A percentile compares a stretch with the other conserved stretches of the same genome.
Conservation (phyloP, 441 rosid genomes). For the Cnidoscolus chayamansa region DNA sequence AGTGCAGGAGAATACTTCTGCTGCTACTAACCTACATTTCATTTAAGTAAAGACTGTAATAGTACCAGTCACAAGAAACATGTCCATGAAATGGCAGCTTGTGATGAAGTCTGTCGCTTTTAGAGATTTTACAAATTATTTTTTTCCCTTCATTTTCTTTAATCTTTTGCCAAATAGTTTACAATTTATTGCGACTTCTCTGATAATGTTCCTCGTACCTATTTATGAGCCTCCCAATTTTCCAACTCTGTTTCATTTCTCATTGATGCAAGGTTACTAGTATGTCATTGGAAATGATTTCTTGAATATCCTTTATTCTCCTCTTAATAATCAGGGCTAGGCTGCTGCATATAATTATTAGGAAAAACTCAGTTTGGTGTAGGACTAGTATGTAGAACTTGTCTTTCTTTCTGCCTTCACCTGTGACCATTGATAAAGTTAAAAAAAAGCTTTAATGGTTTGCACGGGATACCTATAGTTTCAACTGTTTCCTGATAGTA, state of each 20-base stretch:
- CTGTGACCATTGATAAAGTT: conserved; percentile 46
- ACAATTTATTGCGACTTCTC: conserved; percentile 23
- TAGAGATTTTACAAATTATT: conserved; percentile 18
- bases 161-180: conserved; percentile 4
- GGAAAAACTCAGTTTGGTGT: conserved; percentile 6
- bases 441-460: conserved; percentile 32
- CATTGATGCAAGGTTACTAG: neutral
- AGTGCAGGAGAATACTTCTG: conserved; percentile 34
- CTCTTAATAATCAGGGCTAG: neutral
- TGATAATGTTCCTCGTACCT: conserved; percentile 32
- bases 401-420: conserved; percentile 21
- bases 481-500: conserved; percentile 34
- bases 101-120: conserved; percentile 27
- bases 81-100: conserved; percentile 28
- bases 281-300: neutral
- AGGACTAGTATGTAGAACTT: neutral
- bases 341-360: neutral
- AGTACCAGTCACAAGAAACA: conserved; percentile 21
- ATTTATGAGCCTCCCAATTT: conserved; percentile 29
- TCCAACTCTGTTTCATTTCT: conserved; percentile 16
- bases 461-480: conserved; percentile 54
- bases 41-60: conserved; percentile 17
- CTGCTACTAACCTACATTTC: conserved; percentile 26
- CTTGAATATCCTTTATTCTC: neutral
- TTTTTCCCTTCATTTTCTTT: conserved; percentile 7